Conservation (phyloP, 1,284 basidiomycete genomes). For the Prillingera fragicola region DNA sequence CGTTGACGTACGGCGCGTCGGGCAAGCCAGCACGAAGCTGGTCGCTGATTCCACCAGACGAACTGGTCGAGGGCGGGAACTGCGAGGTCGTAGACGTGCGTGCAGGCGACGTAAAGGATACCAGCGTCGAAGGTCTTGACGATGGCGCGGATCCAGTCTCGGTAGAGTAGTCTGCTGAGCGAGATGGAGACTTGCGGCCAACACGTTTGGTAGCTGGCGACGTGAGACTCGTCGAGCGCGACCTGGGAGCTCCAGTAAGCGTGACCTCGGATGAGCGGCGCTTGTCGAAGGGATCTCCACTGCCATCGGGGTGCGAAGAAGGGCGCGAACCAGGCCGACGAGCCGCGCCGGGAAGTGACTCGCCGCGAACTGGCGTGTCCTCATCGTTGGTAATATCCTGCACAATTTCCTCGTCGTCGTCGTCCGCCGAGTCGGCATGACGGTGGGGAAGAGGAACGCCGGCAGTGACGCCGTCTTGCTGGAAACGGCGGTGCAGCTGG, state of each 20-base stretch:
- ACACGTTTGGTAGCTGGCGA: no score
- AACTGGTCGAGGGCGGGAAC: no score
- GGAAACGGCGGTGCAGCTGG: slow-evolving; percentile 33
- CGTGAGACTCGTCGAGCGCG: slow-evolving; percentile 4
- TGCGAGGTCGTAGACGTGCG: no score
- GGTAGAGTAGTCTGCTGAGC: no score
- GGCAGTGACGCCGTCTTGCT: slow-evolving; percentile 23
- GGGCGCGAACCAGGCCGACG: slow-evolving; percentile 8
- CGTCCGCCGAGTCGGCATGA: slow-evolving; percentile 21
- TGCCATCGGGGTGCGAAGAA: slow-evolving; percentile 5
- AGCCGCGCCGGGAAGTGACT: background rate
- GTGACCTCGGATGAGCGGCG: slow-evolving; percentile 12
- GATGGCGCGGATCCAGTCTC: no score
- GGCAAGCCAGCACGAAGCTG: no score
- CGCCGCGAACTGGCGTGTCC: slow-evolving; percentile 19
- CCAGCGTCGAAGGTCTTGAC: no score
- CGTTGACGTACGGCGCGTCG: no score
- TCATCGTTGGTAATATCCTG: slow-evolving; percentile 33
- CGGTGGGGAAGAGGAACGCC: background rate
- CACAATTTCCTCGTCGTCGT: slow-evolving; percentile 34
- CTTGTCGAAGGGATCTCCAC: slow-evolving; percentile 6
- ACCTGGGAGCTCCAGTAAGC: background rate
- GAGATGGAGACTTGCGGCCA: no score
- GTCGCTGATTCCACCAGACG: no score
- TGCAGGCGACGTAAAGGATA: no score